Evolutionary conservation across 108 stramenopile genomes (phyloP), one percentile per base, ranked within the genome.

Genomic region (Nitzschia putrida): DNA sequence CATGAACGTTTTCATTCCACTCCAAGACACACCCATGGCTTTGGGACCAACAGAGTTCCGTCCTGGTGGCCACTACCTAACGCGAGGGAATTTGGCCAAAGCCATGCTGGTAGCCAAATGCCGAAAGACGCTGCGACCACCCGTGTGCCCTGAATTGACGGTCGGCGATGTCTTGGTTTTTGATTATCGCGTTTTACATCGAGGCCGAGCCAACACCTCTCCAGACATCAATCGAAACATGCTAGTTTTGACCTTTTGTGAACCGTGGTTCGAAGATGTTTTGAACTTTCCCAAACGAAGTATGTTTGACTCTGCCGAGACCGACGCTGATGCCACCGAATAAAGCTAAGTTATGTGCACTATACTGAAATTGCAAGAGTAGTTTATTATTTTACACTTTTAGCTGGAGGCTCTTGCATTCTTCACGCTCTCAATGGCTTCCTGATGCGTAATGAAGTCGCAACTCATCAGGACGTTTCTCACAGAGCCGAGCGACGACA

Each of bases 161-260:
- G 25, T 52, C 23, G 88, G 88, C 0, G 86, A 85, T 78, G 85
- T 79, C 10, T 23, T 92, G 12, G 0, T 86, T 12, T 88, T 92
- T 76, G 90, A 92, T 71, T 92, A 88, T 78, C 82, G 90, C 16
- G 67, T 88, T 13, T 68, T 91, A 56, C 89, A 91, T 79, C 80
- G 87, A 20, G 89, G 87, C 1, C 55, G 75, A 50, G 83, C 89
- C 40, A 91, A 91, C 76, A 44, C 11, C 20, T 61, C 67, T 8
- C 23, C 12, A 10, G n/a, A 64, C 37, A 13, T 69, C 18, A 72
- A 85, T 76, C 67, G 90, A 49, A 71, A 79, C 12, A 59, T 88
- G 39, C 57, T 91, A 42, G 87, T 86, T 0, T 54, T 88, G 51
- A 88, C 90, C 14, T 79, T 85, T 73, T 74, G 80, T 11, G 57